Percentiles rank a stretch among this genome's conserved stretches.
Conservation (phyloP, 2,329 filamentous ascomycete genomes). For the Xylaria sp. region DNA sequence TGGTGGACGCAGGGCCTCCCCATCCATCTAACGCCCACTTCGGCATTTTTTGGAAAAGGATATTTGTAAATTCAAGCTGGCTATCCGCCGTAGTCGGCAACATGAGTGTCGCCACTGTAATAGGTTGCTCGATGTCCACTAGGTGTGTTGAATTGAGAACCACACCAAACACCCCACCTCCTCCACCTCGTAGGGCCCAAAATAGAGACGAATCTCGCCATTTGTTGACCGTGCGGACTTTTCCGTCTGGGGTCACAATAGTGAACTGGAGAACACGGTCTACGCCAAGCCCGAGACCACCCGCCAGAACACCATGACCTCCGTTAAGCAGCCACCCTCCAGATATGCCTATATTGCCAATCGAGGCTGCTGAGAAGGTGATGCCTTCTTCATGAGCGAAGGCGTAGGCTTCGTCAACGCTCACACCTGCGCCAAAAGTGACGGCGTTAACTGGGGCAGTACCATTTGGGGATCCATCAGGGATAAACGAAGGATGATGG, state of each 20-base stretch:
- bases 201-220: conserved; percentile 59
- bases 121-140: neutral
- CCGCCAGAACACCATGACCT: conserved; percentile 60
- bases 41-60: no score
- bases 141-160: conserved; percentile 44
- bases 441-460: no score
- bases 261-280: conserved; percentile 44
- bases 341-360: neutral
- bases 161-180: conserved; percentile 63
- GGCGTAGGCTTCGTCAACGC: neutral
- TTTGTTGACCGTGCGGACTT: neutral
- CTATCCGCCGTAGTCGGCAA: neutral
- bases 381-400: neutral
- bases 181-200: conserved; percentile 67
- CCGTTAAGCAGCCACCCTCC: conserved; percentile 48
- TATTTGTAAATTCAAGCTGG: no score
- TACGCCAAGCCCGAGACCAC: conserved; percentile 60
- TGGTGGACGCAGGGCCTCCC: no score
- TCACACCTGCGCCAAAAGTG: neutral
- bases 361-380: neutral
- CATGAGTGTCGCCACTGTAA: neutral
- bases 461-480: no score
- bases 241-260: conserved; percentile 1
- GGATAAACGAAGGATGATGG: no score
- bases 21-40: no score